Conservation (phyloP, 163 green algal species). For the Chlamydomonas reinhardtii region DNA sequence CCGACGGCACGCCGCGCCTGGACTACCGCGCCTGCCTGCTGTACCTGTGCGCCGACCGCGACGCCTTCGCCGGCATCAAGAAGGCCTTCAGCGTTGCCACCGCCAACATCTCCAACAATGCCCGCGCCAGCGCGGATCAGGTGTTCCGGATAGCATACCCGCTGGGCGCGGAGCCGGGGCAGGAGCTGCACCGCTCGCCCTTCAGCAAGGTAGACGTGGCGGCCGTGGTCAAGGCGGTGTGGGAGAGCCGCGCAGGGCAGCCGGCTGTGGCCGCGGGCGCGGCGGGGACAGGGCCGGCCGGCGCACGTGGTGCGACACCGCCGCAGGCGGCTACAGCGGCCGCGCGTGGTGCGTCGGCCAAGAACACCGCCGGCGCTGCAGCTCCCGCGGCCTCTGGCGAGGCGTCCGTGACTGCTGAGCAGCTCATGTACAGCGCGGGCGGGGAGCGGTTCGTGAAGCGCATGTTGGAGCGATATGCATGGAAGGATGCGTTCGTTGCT, state of each 20-base stretch:
- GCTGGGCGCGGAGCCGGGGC: conserved; percentile 38
- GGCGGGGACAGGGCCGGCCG: not conserved
- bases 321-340: not conserved
- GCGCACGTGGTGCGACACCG: not conserved
- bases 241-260: conserved; percentile 48
- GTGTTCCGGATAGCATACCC: conserved; percentile 54
- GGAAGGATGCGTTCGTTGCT: conserved; percentile 61
- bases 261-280: not conserved
- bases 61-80: conserved; percentile 65
- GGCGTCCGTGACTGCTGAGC: conserved; percentile 47
- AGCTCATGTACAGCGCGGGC: conserved; percentile 65
- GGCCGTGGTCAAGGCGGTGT: conserved; percentile 74
- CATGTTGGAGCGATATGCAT: conserved; percentile 63
- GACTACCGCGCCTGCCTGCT: conserved; percentile 61
- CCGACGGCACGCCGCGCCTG: conserved; percentile 24
- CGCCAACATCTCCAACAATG: conserved; percentile 43
- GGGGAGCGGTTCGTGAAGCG: conserved; percentile 60
- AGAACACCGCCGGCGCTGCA: too few relatives aligned
- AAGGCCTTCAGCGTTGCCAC: conserved; percentile 65
- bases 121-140: conserved; percentile 33
- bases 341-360: not conserved
- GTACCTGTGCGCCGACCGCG: conserved; percentile 66
- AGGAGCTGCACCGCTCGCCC: conserved; percentile 47
- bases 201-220: conserved; percentile 49
- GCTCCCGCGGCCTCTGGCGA: not conserved